Evolutionary conservation across 768 basidiomycete genomes (phyloP).

Genomic region (Leucocoprinus sp.): DNA sequence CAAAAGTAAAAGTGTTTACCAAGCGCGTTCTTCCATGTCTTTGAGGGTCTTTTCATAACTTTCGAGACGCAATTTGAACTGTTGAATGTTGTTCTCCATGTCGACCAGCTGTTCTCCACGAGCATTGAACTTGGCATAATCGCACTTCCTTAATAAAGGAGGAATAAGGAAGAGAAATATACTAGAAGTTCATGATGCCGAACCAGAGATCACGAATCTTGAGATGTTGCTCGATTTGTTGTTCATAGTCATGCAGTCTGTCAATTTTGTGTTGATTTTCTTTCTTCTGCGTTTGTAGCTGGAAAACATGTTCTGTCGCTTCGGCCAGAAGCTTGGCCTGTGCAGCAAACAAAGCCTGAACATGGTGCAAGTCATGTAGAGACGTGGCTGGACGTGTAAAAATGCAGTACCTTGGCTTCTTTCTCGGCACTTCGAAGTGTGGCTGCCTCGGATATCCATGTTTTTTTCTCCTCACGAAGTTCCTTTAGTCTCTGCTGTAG

Average conservation of each 20-base stretch:
- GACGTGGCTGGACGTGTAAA: background rate
- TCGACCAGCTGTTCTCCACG: conserved; percentile 49
- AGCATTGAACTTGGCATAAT: conserved; percentile 63
- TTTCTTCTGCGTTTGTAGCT: conserved; percentile 66
- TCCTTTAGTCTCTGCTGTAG: conserved; percentile 70
- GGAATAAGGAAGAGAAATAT: background rate
- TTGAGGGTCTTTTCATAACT: conserved; percentile 46
- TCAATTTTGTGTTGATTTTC: conserved; percentile 78
- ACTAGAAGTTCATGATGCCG: conserved; percentile 15
- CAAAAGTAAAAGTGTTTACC: conserved; percentile 31
- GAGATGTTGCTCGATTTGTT: conserved; percentile 75
- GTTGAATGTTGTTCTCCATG: conserved; percentile 50
- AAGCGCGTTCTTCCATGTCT: conserved; percentile 48
- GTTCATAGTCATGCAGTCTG: conserved; percentile 76
- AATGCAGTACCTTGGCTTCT: conserved; percentile 50
- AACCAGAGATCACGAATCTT: conserved; percentile 76
- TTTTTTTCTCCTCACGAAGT: conserved; percentile 71
- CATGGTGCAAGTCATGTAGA: background rate
- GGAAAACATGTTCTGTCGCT: conserved; percentile 62
- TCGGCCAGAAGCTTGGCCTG: conserved; percentile 63
- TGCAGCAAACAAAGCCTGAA: conserved; percentile 56
- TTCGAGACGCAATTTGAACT: conserved; percentile 58
- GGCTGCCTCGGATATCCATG: conserved; percentile 66
- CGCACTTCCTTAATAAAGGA: conserved; percentile 49
- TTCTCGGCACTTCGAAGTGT: conserved; percentile 61